Evolutionary conservation across 83 land plant genomes (phyloP), one percentile per base, ranked within the genome.

Genomic region (Picea mariana): DNA sequence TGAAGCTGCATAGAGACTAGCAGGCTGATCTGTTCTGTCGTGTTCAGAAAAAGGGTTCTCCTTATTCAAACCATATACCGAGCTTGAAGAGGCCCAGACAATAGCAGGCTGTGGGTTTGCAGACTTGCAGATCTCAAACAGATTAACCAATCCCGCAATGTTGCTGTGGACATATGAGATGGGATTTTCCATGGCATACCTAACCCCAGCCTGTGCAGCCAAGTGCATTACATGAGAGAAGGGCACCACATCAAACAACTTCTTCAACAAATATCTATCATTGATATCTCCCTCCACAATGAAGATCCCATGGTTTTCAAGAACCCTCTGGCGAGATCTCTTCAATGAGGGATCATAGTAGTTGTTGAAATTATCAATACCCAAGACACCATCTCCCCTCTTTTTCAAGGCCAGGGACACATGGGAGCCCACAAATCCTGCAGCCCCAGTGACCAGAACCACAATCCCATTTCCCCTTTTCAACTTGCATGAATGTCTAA

Each of bases 1-100:
- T n/a, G 93, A 88, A 6, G 93, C 93, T 9, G 93, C 93, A 79
- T 91, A 91, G 31, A 91, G 85, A 64, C 90, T 88, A 40, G 93
- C 93, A 2, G 93, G 93, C 27, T 63, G 90, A 76, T 91, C 93
- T 16, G 93, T 91, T 52, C 83, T 67, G 58, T 91, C 92, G 1
- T 61, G 67, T 40, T 91, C 93, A 1, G 93, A 89, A 78, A 91
- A 91, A 76, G 93, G 93, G 9, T 82, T 86, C 42, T 85, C 84
- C 38, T 77, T 73, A 69, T 91, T 91, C 62, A 91, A 79, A 16
- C 93, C 93, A 80, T 91, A 91, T 18, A 90, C 92, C 1, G 91
- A 89, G 47, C 89, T 87, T 6, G 91, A 89, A 13, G 89, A 87
- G 2, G 91, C 91, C 87, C 90, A 90, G 23, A 90, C 85, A 38